Evolutionary conservation across 2,329 filamentous ascomycete species (phyloP).

Genomic region (Cordyceps cicadae): DNA sequence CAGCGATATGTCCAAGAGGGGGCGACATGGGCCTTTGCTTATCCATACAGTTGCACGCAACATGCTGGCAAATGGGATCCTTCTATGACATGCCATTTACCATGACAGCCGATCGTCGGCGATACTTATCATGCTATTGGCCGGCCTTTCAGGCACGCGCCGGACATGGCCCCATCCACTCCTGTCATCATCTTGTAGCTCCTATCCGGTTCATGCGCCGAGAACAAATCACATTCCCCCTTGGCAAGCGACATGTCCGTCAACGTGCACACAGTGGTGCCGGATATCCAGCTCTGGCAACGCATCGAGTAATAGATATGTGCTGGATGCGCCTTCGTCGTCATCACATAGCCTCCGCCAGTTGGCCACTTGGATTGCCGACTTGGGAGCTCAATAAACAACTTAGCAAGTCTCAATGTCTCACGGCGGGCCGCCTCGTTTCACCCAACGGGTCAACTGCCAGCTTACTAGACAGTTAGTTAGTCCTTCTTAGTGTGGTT

Average conservation of each 20-base stretch:
- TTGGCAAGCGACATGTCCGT: background rate
- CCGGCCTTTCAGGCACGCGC: background rate
- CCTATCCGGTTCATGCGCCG: background rate
- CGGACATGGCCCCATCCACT: background rate
- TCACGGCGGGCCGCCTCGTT: background rate
- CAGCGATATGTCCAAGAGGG: background rate
- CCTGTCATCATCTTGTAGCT: constrained; percentile 3
- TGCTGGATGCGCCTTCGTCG: background rate
- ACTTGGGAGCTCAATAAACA: background rate
- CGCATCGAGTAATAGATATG: background rate
- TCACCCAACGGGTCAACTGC: background rate
- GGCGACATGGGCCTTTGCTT: background rate
- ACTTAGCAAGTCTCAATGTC: background rate
- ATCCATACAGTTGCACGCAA: background rate
- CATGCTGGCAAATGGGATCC: background rate
- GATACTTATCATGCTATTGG: background rate
- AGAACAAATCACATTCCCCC: background rate
- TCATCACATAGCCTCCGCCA: background rate
- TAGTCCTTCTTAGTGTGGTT: background rate
- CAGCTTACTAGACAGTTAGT: background rate
- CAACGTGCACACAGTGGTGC: background rate
- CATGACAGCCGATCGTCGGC: background rate
- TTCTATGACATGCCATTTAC: background rate
- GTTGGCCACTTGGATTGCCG: background rate
- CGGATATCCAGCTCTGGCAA: background rate